Conservation (phyloP, 164 flowering plant species). For the Cinnamomum chago region DNA sequence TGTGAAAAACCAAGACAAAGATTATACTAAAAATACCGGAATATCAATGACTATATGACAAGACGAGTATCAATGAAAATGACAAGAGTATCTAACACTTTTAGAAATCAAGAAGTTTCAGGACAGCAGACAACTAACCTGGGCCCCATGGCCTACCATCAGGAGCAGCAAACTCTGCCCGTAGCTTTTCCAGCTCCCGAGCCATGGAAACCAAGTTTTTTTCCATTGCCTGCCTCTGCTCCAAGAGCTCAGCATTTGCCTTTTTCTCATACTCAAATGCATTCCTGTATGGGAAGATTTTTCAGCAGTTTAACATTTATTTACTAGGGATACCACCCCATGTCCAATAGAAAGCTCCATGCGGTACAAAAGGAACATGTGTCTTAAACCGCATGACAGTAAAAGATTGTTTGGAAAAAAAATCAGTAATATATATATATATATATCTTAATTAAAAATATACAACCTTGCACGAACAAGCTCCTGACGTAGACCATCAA, state of each 20-base stretch:
- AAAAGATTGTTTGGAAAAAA: background rate
- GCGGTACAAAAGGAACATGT: background rate
- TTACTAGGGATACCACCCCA: background rate
- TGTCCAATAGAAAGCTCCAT: background rate
- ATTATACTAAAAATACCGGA: background rate
- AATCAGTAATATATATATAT: background rate
- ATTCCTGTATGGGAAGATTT: conserved; percentile 34
- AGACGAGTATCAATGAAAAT: background rate
- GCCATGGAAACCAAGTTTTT: conserved; percentile 63
- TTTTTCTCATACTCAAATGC: conserved; percentile 64
- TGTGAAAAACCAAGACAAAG: background rate
- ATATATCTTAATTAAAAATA: conserved; percentile 3
- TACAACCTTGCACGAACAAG: conserved; percentile 55
- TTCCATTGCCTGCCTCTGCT: conserved; percentile 61
- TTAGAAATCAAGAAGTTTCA: background rate
- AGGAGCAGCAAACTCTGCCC: conserved; percentile 29
- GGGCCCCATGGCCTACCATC: conserved; percentile 3
- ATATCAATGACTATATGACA: background rate
- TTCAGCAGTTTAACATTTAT: background rate
- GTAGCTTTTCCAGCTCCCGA: conserved; percentile 62
- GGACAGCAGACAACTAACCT: background rate
- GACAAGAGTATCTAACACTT: background rate
- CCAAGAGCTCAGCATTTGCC: conserved; percentile 49
- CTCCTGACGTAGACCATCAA: conserved; percentile 51
- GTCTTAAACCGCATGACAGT: no score